Conservation (phyloP, 2,329 filamentous ascomycete species). For the Orbilia ellipsospora region DNA sequence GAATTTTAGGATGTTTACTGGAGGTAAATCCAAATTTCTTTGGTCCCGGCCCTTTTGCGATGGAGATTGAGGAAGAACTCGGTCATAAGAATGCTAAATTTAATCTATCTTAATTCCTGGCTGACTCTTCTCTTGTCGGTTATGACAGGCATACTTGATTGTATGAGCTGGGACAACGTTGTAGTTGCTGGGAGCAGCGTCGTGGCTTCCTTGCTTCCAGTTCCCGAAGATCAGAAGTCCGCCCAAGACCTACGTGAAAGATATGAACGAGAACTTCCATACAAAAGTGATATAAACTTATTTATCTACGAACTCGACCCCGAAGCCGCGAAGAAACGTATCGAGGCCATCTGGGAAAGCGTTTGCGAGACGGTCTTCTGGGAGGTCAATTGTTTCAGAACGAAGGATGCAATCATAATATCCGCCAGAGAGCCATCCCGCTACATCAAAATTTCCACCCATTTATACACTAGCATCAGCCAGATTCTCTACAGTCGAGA, state of each 20-base stretch:
- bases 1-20: slow-evolving; percentile 84
- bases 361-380: slow-evolving; percentile 80
- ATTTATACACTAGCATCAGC: slow-evolving; percentile 83
- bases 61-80: too few species aligned
- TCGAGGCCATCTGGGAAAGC: slow-evolving; percentile 79
- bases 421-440: slow-evolving; percentile 83
- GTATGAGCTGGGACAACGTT: slow-evolving; percentile 79
- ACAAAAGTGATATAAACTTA: slow-evolving; percentile 81
- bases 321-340: slow-evolving; percentile 83
- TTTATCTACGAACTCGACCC: slow-evolving; percentile 82
- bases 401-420: slow-evolving; percentile 90
- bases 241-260: slow-evolving; percentile 75
- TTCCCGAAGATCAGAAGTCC: slow-evolving; percentile 72
- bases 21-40: slow-evolving; percentile 67
- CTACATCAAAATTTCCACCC: slow-evolving; percentile 84
- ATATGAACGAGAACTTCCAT: slow-evolving; percentile 80
- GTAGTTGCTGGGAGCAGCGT: slow-evolving; percentile 84
- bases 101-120: too few species aligned
- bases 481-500: slow-evolving; percentile 80
- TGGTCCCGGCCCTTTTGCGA: too few species aligned
- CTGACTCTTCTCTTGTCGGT: neutral
- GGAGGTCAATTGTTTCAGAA: slow-evolving; percentile 81
- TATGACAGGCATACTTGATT: slow-evolving; percentile 10
- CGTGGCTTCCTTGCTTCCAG: slow-evolving; percentile 79
- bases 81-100: too few species aligned